Conservation (phyloP, 2,329 filamentous ascomycete species). For the Talaromyces funiculosus region DNA sequence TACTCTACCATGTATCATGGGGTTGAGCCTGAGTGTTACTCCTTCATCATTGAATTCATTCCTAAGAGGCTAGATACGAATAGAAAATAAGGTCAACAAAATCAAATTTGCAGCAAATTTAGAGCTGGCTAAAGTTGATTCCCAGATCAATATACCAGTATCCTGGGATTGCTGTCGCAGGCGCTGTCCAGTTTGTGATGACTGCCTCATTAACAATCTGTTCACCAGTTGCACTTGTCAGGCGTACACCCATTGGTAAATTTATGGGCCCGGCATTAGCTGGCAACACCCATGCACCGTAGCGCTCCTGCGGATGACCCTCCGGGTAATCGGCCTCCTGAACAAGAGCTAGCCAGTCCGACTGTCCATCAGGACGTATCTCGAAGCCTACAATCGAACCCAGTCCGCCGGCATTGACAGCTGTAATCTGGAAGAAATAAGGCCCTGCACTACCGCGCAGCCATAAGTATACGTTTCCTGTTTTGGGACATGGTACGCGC, state of each 20-base stretch:
- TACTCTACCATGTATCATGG: too few relatives aligned
- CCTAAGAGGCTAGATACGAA: too few relatives aligned
- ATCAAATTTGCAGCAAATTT: too few relatives aligned
- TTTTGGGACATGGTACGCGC: slow-evolving; percentile 6
- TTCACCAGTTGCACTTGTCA: slow-evolving; percentile 5
- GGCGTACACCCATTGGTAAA: slow-evolving; percentile 2
- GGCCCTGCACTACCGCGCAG: slow-evolving; percentile 1
- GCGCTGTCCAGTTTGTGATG: slow-evolving; percentile 3
- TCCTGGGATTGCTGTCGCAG: not conserved
- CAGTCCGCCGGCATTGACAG: slow-evolving; percentile 2
- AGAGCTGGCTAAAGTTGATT: slow-evolving; percentile 4
- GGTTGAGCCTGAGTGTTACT: too few relatives aligned
- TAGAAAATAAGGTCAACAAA: too few relatives aligned
- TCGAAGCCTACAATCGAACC: slow-evolving; percentile 6
- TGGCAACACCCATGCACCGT: slow-evolving; percentile 1
- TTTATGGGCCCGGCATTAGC: not conserved
- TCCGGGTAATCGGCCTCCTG: slow-evolving; percentile 7
- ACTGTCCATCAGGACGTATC: slow-evolving; percentile 2
- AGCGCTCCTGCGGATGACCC: slow-evolving; percentile 9
- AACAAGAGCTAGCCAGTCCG: slow-evolving; percentile 1
- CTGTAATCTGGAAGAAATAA: slow-evolving; percentile 6
- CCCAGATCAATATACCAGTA: slow-evolving; percentile 7
- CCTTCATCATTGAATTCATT: too few relatives aligned
- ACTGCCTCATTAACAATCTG: slow-evolving; percentile 7
- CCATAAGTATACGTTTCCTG: slow-evolving; percentile 8